Percentiles rank a stretch among this genome's conserved stretches.
phyloP scores from a whole-genome alignment of 352 stramenopile species.

The Globisporangium splendens region DNA sequence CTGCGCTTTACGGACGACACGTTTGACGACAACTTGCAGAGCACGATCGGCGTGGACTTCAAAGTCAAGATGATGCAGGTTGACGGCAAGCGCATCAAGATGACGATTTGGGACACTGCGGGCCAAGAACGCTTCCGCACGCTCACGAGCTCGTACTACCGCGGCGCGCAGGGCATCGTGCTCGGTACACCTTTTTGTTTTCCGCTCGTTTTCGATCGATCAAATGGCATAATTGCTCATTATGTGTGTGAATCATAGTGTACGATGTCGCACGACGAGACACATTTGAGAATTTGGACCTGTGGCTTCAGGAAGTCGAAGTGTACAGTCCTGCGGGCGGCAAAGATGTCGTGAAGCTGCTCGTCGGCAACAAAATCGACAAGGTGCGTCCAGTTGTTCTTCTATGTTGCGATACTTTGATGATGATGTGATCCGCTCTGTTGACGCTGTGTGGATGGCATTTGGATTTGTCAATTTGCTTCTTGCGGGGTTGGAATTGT shows the following conservation, averaged over 20 bases:
- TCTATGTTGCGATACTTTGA: not conserved
- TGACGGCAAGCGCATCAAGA: conserved; percentile 95
- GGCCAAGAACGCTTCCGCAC: conserved; percentile 98
- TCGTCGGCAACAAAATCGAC: conserved; percentile 97
- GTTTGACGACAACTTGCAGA: conserved; percentile 98
- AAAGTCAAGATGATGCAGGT: conserved; percentile 98
- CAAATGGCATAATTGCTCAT: too few relatives aligned
- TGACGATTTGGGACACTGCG: conserved; percentile 98
- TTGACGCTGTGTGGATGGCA: not conserved
- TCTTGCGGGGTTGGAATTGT: conserved; percentile 8
- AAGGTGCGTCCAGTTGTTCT: conserved; percentile 43
- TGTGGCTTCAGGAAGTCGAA: conserved; percentile 98
- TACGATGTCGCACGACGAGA: conserved; percentile 96
- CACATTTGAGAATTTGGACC: conserved; percentile 97
- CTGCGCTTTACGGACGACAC: conserved; percentile 97
- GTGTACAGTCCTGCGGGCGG: conserved; percentile 94
- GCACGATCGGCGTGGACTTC: conserved; percentile 97
- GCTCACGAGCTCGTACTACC: conserved; percentile 97
- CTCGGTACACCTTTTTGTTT: conserved; percentile 56
- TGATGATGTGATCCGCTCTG: not conserved
- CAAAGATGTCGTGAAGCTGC: conserved; percentile 95
- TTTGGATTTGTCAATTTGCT: conserved; percentile 1
- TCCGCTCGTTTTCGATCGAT: not conserved
- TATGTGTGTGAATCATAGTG: conserved; percentile 58
- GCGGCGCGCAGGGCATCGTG: conserved; percentile 96